Conservation (phyloP, 495 filamentous ascomycete genomes). For the Oidiodendron maius region DNA sequence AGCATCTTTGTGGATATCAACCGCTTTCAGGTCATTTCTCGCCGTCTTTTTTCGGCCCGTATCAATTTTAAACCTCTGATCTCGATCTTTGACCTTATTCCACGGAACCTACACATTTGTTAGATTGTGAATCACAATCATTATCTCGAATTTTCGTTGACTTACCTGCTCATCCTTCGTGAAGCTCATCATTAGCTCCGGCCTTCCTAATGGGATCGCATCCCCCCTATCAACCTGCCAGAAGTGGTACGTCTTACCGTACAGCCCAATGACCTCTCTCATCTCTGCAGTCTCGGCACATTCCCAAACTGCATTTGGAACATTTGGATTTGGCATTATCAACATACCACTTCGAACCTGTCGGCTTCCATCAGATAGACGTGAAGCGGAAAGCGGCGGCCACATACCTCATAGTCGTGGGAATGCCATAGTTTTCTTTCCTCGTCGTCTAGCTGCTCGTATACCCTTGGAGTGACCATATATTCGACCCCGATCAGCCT, state of each 20-base stretch:
- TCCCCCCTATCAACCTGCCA: constrained; percentile 28
- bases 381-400: constrained; percentile 36
- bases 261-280: constrained; percentile 27
- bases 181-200: constrained; percentile 34
- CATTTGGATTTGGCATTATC: constrained; percentile 27
- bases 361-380: background rate
- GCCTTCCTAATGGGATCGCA: constrained; percentile 18
- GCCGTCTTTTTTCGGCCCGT: constrained; percentile 55
- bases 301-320: constrained; percentile 76
- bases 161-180: constrained; percentile 44
- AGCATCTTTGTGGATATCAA: constrained; percentile 52
- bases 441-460: constrained; percentile 50
- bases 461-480: constrained; percentile 75
- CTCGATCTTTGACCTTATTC: constrained; percentile 56
- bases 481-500: constrained; percentile 85
- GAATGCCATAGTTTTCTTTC: constrained; percentile 53
- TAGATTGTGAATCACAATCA: constrained; percentile 67
- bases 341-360: constrained; percentile 24
- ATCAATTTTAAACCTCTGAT: constrained; percentile 59
- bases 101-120: constrained; percentile 69
- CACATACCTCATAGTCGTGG: constrained; percentile 50
- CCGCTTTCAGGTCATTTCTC: constrained; percentile 53
- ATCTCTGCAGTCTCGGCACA: constrained; percentile 30
- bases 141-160: constrained; percentile 38
- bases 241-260: constrained; percentile 34